Conservation (phyloP, 2,329 filamentous ascomycete species). For the Fusarium foetens region DNA sequence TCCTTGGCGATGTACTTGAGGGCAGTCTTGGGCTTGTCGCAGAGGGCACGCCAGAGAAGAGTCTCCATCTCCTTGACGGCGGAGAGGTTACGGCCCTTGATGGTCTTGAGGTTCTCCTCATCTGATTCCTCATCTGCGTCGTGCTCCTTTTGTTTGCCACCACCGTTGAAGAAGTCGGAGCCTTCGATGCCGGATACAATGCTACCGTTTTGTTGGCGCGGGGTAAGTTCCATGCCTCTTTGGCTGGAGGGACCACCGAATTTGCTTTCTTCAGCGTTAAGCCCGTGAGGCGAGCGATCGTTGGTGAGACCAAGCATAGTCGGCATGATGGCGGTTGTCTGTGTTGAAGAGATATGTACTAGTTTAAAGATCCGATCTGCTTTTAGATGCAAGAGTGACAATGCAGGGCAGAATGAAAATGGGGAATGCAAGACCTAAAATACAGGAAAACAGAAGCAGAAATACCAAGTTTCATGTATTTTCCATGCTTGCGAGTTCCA, state of each 20-base stretch:
- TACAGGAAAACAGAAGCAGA: background rate
- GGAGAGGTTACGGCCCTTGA: slow-evolving; percentile 43
- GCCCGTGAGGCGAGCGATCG: slow-evolving; percentile 40
- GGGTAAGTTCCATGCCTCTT: slow-evolving; percentile 38
- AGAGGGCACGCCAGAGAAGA: slow-evolving; percentile 45
- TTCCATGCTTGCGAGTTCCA: slow-evolving; percentile 39
- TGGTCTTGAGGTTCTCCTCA: slow-evolving; percentile 43
- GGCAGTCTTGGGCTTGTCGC: slow-evolving; percentile 45
- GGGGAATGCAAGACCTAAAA: slow-evolving; percentile 24
- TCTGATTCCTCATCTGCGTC: slow-evolving; percentile 40
- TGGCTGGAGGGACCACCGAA: slow-evolving; percentile 19
- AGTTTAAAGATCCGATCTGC: slow-evolving; percentile 5
- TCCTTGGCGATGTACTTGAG: slow-evolving; percentile 45
- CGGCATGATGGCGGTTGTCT: slow-evolving; percentile 38
- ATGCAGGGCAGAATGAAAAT: background rate
- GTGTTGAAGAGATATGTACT: background rate
- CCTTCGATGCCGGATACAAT: slow-evolving; percentile 39
- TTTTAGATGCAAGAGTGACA: slow-evolving; percentile 2
- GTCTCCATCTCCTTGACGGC: slow-evolving; percentile 46
- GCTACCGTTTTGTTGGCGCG: slow-evolving; percentile 16
- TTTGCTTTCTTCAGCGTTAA: slow-evolving; percentile 30
- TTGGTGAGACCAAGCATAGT: slow-evolving; percentile 45
- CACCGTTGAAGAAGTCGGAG: slow-evolving; percentile 42
- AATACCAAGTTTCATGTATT: slow-evolving; percentile 28
- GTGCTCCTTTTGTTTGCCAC: slow-evolving; percentile 39